A percentile compares a stretch with the other conserved stretches of the same genome.
These are phyloP conservation scores for Torulaspora pretoriensis DNA, from an alignment of 1,139 yeast genomes.

Conservation along the genomic window DNA sequence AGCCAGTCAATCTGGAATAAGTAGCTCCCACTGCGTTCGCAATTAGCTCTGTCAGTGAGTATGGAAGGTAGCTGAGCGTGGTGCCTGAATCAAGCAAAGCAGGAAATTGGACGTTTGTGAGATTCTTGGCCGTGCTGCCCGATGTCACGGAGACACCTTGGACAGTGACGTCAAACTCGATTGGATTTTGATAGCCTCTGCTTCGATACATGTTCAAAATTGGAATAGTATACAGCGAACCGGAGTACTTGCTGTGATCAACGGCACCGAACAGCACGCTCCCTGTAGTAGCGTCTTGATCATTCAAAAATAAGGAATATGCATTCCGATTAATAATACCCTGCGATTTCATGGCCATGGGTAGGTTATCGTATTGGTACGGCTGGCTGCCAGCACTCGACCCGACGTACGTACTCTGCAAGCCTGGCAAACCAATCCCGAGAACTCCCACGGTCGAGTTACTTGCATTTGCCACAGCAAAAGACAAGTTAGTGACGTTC, in stretches of 20 bases:
- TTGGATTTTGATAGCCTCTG: conserved; percentile 33
- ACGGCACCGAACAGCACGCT: conserved; percentile 55
- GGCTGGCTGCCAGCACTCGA: conserved; percentile 13
- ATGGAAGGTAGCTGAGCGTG: conserved; percentile 53
- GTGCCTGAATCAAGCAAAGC: conserved; percentile 69
- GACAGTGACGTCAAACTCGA: conserved; percentile 46
- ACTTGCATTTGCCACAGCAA: conserved; percentile 55
- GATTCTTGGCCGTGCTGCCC: conserved; percentile 28
- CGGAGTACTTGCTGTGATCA: conserved; percentile 50
- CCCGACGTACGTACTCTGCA: conserved; percentile 45
- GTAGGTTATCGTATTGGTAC: conserved; percentile 45
- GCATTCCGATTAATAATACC: conserved; percentile 50
- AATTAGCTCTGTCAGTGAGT: conserved; percentile 38
- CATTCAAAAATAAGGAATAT: conserved; percentile 52
- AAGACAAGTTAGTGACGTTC: conserved; percentile 44
- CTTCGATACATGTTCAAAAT: conserved; percentile 39
- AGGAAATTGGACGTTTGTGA: conserved; percentile 31
- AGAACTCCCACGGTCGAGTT: conserved; percentile 55
- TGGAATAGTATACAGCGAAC: conserved; percentile 45
- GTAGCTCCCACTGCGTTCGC: conserved; percentile 40
- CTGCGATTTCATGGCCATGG: conserved; percentile 46
- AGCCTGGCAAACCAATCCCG: conserved; percentile 56
- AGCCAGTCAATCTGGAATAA: conserved; percentile 35
- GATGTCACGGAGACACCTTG: conserved; percentile 40
- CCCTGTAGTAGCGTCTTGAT: conserved; percentile 39